Base-by-base conservation (phyloP, 768 basidiomycete genomes). In the Agaricus subrufescens region DNA sequence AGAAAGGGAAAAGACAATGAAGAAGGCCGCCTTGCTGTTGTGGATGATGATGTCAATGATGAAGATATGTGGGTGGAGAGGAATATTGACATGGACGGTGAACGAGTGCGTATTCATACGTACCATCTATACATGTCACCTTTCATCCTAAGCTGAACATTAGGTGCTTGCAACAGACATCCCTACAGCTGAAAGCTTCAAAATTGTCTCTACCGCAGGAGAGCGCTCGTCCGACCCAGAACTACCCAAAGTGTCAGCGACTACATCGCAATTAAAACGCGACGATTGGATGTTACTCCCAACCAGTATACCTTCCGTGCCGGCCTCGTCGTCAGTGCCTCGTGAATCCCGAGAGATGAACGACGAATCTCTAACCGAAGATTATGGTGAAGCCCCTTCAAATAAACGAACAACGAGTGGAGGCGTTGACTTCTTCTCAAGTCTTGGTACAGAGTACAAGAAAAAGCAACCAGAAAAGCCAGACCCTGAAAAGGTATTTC, bases 281-380 rank as follows among this genome's bases (percentile, higher is more conserved):
- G 93, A 94, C 59, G 86, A 91, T 38, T 98, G 95, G 95, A 96
- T 97, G 94, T 71, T 94, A 30, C 58, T 69, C n/a, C 76, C 77
- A 26, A 58, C 68, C n/a, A 62, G 72, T 48, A 60, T 66, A n/a
- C 67, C 73, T 43, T 47, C 61, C 10, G 12, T 69, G 11, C 70
- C 69, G 3, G 39, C 49, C 0, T 26, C 60, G 48, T 44, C 61
- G 56, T 69, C 58, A 54, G 58, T 52, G 54, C 64, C 60, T 48
- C 66, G 62, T 59, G 62, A 61, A 47, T 54, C 59, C 39, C 62
- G 65, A 27, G 55, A 58, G 9, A 69, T 65, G 27, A 54, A 46
- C 0, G 77, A 83, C 23, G 82, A 86, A 26, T 72, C 81, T 3
- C 71, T 86, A 29, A 85, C 82, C 3, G 88, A 91, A 19, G 83